Conservation (phyloP, 208 protist genomes). For the Giardia muris region DNA sequence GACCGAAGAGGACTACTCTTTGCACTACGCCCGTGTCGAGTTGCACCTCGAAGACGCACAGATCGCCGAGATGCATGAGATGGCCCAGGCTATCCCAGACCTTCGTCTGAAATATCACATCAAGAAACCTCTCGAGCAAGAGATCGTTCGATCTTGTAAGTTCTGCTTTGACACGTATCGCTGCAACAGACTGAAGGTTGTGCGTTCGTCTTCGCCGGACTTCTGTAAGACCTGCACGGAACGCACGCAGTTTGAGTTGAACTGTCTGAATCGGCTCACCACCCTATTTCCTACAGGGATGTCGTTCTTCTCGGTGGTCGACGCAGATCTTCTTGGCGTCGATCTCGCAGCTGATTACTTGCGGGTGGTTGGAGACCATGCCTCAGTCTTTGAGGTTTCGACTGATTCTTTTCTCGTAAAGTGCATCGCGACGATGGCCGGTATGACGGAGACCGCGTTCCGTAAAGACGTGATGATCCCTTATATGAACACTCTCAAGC, state of each 20-base stretch:
- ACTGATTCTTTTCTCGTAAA: background rate
- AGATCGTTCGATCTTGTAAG: background rate
- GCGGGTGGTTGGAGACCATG: background rate
- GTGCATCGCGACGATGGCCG: background rate
- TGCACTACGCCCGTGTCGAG: background rate
- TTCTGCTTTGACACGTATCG: background rate
- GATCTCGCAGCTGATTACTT: background rate
- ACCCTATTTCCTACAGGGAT: background rate
- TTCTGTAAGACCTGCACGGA: background rate
- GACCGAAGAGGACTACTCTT: background rate
- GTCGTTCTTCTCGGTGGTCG: background rate
- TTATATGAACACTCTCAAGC: background rate
- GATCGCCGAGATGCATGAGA: background rate
- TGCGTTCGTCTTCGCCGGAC: background rate
- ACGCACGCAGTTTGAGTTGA: background rate
- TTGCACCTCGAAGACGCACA: background rate
- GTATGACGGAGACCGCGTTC: background rate
- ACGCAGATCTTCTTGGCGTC: background rate
- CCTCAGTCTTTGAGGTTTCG: background rate
- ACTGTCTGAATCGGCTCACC: background rate
- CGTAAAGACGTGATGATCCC: background rate
- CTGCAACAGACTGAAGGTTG: background rate
- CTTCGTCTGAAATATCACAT: slow-evolving; percentile 2
- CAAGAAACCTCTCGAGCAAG: background rate
- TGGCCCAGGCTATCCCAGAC: background rate